Evolutionary conservation across 2,329 filamentous ascomycete species (phyloP).

Genomic region (Fusarium sp.): DNA sequence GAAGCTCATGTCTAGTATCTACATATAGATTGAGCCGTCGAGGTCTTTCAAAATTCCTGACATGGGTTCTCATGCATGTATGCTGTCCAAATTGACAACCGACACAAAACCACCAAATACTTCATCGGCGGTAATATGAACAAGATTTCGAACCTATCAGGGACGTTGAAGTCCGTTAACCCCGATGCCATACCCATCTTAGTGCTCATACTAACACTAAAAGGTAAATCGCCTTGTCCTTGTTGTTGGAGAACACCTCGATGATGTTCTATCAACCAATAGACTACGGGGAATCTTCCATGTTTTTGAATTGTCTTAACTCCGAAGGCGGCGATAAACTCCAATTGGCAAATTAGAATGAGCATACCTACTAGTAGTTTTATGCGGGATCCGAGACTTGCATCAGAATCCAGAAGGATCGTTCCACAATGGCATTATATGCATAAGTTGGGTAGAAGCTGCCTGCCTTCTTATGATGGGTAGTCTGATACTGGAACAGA

Average conservation of each 20-base stretch:
- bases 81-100: not conserved
- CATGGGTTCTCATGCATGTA: not conserved
- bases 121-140: not conserved
- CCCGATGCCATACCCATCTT: not conserved
- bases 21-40: too few relatives aligned
- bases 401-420: slow-evolving; percentile 5
- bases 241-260: not conserved
- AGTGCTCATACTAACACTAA: not conserved
- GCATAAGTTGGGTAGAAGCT: not conserved
- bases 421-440: not conserved
- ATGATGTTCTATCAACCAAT: not conserved
- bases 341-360: not conserved
- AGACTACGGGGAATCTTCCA: not conserved
- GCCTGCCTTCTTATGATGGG: not conserved
- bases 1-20: too few relatives aligned
- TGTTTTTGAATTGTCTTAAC: not conserved
- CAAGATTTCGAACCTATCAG: not conserved
- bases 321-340: not conserved
- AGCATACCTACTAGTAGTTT: not conserved
- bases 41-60: not conserved
- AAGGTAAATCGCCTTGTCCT: not conserved
- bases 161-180: too few relatives aligned
- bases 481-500: not conserved
- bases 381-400: not conserved
- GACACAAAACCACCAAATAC: not conserved